Base-by-base conservation (phyloP, 2,329 filamentous ascomycete genomes). In the Cercospora janseana region DNA sequence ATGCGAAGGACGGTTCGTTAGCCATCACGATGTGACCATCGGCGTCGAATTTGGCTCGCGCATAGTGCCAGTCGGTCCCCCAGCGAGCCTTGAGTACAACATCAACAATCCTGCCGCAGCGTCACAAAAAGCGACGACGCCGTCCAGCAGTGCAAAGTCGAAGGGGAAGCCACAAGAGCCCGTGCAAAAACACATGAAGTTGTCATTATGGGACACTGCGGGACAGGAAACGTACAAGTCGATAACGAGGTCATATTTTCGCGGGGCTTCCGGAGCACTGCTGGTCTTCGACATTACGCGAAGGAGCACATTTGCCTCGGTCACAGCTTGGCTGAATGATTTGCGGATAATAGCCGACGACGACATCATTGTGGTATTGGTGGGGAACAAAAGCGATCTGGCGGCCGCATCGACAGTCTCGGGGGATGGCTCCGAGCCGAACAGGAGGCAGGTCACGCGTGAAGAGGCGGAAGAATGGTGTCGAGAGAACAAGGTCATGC, bases 161-260 rank as follows among this genome's bases (percentile, higher is more conserved):
- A 69, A 68, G 31, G 63, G 56, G 35, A 71, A 68, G 54, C 58
- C 60, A 35, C 63, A 68, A 57, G 63, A 67, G 29, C 60, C 68
- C 10, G 66, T 68, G 34, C 79, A 82, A 61, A 81, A 81, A 82
- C 86, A 92, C 73, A 95, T 95, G 90, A 95, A 95, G 72, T 79
- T 95, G 4, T 89, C 85, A 35, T 77, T 97, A 8, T 97, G 92
- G 92, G 92, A 96, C 67, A 97, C 92, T 1, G 92, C 92, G 12
- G 92, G 92, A 20, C 92, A 97, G 70, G 92, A 97, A 75, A 95
- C 90, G 9, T 97, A 97, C 77, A 96, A 96, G 70, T 92, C 87
- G 35, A 93, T 97, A 52, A 97, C 92, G 6, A 79, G 92, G 47
- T 93, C 87, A 55, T 96, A 96, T 74, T 95, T 95, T 72, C 86